Evolutionary conservation across 2,329 filamentous ascomycete genomes (phyloP).

Genomic region (Aspergillus sergii): DNA sequence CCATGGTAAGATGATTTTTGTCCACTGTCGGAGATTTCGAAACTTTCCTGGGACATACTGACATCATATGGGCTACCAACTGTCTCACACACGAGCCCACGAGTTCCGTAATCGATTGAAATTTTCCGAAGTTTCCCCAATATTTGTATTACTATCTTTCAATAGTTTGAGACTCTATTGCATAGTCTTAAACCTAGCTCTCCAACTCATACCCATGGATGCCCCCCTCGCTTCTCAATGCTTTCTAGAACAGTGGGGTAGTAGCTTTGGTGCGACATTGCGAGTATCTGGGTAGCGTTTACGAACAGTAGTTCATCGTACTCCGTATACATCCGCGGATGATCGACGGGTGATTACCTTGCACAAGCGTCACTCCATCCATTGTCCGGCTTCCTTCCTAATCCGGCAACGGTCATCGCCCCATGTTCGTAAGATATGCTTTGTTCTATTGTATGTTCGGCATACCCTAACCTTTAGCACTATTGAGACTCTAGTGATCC

Average conservation of each 20-base stretch:
- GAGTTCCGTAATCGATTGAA: constrained; percentile 13
- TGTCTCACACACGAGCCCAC: constrained; percentile 16
- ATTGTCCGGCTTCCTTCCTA: not conserved
- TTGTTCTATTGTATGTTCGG: not conserved
- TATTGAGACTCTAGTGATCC: not conserved
- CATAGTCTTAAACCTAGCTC: constrained; percentile 15
- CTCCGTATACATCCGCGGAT: constrained; percentile 9
- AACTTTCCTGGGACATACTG: constrained; percentile 13
- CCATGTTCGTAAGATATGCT: not conserved
- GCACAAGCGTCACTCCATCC: no score
- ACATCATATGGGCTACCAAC: constrained; percentile 21
- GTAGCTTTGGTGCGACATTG: not conserved
- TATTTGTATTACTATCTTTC: constrained; percentile 6
- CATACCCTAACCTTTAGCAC: not conserved
- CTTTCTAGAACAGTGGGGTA: constrained; percentile 13
- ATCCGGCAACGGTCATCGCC: not conserved
- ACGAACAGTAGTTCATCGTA: constrained; percentile 11
- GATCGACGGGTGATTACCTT: constrained; percentile 14
- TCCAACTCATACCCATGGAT: not conserved
- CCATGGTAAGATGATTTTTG: not conserved
- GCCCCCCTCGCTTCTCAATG: constrained; percentile 10
- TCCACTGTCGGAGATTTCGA: constrained; percentile 2
- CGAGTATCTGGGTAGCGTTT: not conserved
- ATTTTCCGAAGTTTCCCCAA: constrained; percentile 23
- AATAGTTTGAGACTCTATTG: constrained; percentile 23